Conservation (phyloP, 345 rosid species). For the Eucalyptus leucophloia region DNA sequence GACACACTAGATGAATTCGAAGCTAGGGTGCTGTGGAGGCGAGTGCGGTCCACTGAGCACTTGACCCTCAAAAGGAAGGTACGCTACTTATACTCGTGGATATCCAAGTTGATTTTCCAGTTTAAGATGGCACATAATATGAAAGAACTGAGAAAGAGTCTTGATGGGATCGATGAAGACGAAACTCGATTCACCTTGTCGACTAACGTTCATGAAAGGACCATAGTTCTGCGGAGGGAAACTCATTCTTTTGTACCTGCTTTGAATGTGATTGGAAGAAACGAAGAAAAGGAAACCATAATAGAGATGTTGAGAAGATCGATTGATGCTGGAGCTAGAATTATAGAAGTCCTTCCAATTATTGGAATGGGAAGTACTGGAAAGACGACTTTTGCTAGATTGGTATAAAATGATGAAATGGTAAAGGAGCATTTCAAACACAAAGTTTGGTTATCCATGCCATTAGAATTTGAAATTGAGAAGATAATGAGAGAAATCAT, state of each 20-base stretch:
- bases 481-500: not conserved
- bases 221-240: not conserved
- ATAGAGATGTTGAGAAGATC: not conserved
- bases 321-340: not conserved
- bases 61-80: not conserved
- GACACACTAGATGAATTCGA: constrained; percentile 1
- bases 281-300: not conserved
- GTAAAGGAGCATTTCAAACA: not conserved
- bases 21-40: not conserved
- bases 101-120: not conserved
- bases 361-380: constrained; percentile 9
- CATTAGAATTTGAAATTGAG: not conserved
- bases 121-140: not conserved
- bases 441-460: not conserved
- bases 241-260: not conserved
- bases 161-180: not conserved
- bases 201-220: not conserved
- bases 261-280: constrained; percentile 1
- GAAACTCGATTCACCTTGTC: not conserved
- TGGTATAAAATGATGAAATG: not conserved
- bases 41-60: not conserved
- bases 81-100: not conserved
- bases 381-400: not conserved
- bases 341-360: not conserved
- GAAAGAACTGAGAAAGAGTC: not conserved